Evolutionary conservation across 225 moss, liverwort and hornwort species (phyloP), one percentile per base, ranked within the genome.

Genomic region (Marchantia paleacea): DNA sequence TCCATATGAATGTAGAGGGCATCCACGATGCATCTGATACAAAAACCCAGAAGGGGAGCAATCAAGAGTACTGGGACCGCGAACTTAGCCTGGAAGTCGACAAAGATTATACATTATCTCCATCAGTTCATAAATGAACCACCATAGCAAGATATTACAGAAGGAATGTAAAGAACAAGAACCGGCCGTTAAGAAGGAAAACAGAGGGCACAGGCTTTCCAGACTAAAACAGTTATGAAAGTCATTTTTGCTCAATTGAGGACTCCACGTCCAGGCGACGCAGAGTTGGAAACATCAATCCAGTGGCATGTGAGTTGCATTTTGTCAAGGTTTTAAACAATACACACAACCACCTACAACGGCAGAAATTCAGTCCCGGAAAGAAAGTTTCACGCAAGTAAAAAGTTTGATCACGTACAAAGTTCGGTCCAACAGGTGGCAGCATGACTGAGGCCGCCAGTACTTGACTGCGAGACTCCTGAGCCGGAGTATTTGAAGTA

Each of bases 1-100:
- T 85, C 83, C 82, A 92, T 87, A 51, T 85, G 89, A 52, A 91
- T 77, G 49, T 89, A 88, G 49, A 97, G 80, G 78, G 91, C 89
- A 81, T 97, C 94, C 72, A 93, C 91, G 75, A 90, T 86, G 86
- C 93, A 94, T 83, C 97, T 92, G 73, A 93, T 89, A 83, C 90
- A 92, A 88, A 94, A 97, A 69, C 97, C 97, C 72, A 94, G 85
- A 62, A 97, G 80, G 60, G 97, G 97, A 75, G 97, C 97, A 81
- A 94, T 84, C 78, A 97, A 85, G 28, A 97, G 87, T 76, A 92
- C 74, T 28, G 97, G 90, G 68, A 97, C 85, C 70, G 93, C 87
- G 82, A 94, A 85, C 72, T 86, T 94, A 20, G 85, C 93, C 94
- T 94, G 81, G 55, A 54, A 54, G 52, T 57, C 8, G 19, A 30